Conservation (phyloP, 2,329 filamentous ascomycete genomes). For the Periconia sp. region DNA sequence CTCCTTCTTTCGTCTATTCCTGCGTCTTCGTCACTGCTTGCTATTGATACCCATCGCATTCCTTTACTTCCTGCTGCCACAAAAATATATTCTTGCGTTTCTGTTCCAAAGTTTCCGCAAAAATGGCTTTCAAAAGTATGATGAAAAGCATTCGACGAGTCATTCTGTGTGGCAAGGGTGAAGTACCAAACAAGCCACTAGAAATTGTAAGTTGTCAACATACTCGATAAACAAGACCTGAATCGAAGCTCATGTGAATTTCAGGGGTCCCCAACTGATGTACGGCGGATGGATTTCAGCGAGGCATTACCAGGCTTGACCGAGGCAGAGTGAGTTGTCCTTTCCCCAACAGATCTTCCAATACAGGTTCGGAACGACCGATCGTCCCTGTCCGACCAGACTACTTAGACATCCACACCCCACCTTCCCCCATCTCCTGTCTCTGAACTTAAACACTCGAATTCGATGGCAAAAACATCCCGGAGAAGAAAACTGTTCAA, state of each 20-base stretch:
- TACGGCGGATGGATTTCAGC: conserved; percentile 30
- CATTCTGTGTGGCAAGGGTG: conserved; percentile 30
- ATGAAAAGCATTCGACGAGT: conserved; percentile 21
- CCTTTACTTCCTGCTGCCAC: conserved; percentile 7
- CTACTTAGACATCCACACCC: background rate
- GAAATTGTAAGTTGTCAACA: conserved; percentile 19
- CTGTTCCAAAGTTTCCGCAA: background rate
- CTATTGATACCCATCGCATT: conserved; percentile 8
- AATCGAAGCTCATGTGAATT: background rate
- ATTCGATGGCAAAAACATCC: background rate
- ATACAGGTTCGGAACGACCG: no score
- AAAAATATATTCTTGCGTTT: background rate
- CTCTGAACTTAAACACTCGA: background rate
- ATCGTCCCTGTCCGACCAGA: no score
- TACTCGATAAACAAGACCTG: background rate
- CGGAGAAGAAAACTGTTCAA: background rate
- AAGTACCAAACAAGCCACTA: conserved; percentile 20
- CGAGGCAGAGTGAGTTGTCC: conserved; percentile 25
- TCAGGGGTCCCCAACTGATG: conserved; percentile 33
- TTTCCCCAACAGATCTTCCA: no score
- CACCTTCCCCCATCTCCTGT: background rate
- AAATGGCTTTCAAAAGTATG: conserved; percentile 27
- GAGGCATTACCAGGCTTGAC: conserved; percentile 32
- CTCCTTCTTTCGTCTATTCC: background rate
- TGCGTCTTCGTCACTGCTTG: conserved; percentile 2